Base-by-base conservation (phyloP, 73 alveolate genomes). In the Paramecium sexaurelia region DNA sequence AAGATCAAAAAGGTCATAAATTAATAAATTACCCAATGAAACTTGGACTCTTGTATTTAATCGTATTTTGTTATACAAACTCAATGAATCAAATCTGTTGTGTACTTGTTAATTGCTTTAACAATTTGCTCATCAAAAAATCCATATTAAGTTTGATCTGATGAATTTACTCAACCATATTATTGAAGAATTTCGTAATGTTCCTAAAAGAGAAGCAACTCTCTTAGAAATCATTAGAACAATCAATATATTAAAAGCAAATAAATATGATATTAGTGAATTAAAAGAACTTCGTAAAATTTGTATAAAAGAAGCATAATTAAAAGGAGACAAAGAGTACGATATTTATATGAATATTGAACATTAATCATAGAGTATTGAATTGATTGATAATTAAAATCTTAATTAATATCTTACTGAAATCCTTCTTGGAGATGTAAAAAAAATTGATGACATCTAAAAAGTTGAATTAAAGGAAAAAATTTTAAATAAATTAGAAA, bases 301-400 rank as follows among this genome's bases (percentile, higher is more conserved):
- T 7, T 78, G 90, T 78, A 13, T 6, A 17, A 71, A 37, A 24
- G 43, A 37, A 45, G 4, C 17, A 11, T 22, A 78, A 78, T 33
- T 78, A 3, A 3, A 78, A 40, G 90, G 90, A 40, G 71, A 78
- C 8, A 41, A 33, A 78, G 90, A 78, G 41, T 78, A 40, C 22
- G 90, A 39, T 13, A n/a, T 24, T 41, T 78, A 29, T 43, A 78
- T 78, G 90, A 43, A 33, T 36, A 11, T 39, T 19, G 71, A 78
- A 13, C 39, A 61, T 29, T 24, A 26, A 32, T 10, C 39, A 0
- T 61, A 61, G 26, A 61, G 83, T 61, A 61, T 61, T 26, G 55
- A 35, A 36, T 71, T 71, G 13, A 71, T 71, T 71, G 55, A 71
- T n/a, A 40, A 71, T 32, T 5, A 32, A 27, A 71, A 71, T 71